phyloP scores from a whole-genome alignment of 306 rosid species.

The Ochetophila trinervis region DNA sequence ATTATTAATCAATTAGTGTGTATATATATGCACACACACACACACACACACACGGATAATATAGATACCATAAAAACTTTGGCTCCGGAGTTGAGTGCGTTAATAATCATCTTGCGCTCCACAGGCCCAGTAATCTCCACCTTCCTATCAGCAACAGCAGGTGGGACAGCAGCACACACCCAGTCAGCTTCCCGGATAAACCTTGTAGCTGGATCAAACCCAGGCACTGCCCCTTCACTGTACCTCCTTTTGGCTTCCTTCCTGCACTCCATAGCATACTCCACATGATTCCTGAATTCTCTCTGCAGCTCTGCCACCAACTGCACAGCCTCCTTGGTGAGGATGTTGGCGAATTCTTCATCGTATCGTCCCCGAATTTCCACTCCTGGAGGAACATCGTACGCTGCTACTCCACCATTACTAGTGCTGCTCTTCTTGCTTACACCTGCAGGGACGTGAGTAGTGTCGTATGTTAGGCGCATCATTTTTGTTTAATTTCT shows the following conservation, averaged over 20 bases:
- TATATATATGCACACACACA: too few relatives aligned
- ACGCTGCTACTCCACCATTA: slow-evolving; percentile 22
- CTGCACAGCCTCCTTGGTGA: slow-evolving; percentile 66
- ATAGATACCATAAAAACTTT: slow-evolving; percentile 81
- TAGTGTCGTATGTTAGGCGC: slow-evolving; percentile 20
- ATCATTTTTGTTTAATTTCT: too few relatives aligned
- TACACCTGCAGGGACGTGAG: neutral
- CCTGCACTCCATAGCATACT: slow-evolving; percentile 72
- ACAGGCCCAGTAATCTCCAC: slow-evolving; percentile 95
- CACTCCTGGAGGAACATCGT: slow-evolving; percentile 69
- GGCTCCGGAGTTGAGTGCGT: slow-evolving; percentile 93
- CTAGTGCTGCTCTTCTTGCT: neutral
- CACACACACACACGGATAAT: too few relatives aligned
- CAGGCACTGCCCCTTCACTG: slow-evolving; percentile 66
- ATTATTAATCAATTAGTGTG: too few relatives aligned
- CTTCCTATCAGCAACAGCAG: slow-evolving; percentile 66
- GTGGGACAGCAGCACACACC: slow-evolving; percentile 69
- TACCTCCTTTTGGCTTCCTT: slow-evolving; percentile 63
- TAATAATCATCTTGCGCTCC: slow-evolving; percentile 85
- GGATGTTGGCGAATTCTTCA: slow-evolving; percentile 55
- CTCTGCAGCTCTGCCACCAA: slow-evolving; percentile 72
- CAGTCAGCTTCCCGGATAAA: slow-evolving; percentile 60
- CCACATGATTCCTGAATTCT: slow-evolving; percentile 63
- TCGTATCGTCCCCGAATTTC: slow-evolving; percentile 75
- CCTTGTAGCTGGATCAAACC: slow-evolving; percentile 70